Evolutionary conservation across 495 filamentous ascomycete species (phyloP).

Genomic region (Trichoderma reesei): DNA sequence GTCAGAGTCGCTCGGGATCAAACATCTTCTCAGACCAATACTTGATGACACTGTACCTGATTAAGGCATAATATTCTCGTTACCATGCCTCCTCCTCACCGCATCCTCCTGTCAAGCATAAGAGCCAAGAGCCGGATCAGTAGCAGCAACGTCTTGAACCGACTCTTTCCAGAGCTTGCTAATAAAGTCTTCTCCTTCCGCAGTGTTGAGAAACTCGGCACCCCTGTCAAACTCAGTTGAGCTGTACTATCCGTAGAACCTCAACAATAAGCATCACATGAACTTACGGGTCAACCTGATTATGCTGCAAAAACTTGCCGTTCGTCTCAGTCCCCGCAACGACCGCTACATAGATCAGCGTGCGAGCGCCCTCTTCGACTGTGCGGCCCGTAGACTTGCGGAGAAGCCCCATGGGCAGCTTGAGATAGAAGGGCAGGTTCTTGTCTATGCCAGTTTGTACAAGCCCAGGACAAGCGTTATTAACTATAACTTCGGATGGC

Average conservation of each 20-base stretch:
- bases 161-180: not conserved
- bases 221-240: not conserved
- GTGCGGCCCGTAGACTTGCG: not conserved
- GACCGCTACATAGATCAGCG: not conserved
- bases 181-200: not conserved
- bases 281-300: not conserved
- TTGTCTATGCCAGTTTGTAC: not conserved
- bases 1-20: too few species aligned
- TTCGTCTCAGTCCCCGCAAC: not conserved
- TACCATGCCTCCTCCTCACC: too few species aligned
- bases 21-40: too few species aligned
- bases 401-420: not conserved
- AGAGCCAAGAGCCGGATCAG: not conserved
- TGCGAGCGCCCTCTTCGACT: not conserved
- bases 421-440: not conserved
- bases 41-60: too few species aligned
- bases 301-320: slow-evolving; percentile 3
- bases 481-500: not conserved
- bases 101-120: not conserved
- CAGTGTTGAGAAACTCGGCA: not conserved
- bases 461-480: not conserved
- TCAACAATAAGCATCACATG: not conserved
- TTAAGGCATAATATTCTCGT: too few species aligned
- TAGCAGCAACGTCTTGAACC: not conserved
- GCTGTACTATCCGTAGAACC: too few species aligned